These are phyloP conservation scores for Heliamphora exappendiculata DNA, from an alignment of 148 eudicot species.

Conservation along the genomic window DNA sequence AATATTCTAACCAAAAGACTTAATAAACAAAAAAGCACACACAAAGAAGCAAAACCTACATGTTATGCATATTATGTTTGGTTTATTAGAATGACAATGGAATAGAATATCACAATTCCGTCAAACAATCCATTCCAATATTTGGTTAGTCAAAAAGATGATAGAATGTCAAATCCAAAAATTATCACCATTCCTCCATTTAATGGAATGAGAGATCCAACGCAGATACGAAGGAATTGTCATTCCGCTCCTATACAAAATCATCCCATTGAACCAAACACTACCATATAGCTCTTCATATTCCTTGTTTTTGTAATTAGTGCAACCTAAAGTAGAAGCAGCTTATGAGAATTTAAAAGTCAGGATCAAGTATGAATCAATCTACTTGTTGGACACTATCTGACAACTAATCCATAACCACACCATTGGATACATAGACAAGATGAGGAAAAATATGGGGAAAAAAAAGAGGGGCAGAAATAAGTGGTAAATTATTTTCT, in stretches of 20 bases:
- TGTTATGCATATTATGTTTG: too few relatives aligned
- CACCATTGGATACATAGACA: neutral
- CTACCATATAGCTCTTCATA: neutral
- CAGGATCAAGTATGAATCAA: neutral
- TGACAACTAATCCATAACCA: neutral
- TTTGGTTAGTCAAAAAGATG: too few relatives aligned
- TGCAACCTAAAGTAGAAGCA: neutral
- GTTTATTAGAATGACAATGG: too few relatives aligned
- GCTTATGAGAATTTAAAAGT: neutral
- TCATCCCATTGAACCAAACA: too few relatives aligned
- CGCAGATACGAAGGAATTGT: too few relatives aligned
- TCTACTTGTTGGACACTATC: neutral
- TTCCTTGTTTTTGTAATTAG: neutral
- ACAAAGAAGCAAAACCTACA: neutral
- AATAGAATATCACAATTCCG: too few relatives aligned
- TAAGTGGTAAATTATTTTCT: neutral
- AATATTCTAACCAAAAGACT: neutral
- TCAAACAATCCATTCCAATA: too few relatives aligned
- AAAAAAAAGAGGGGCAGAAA: neutral
- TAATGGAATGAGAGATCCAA: too few relatives aligned
- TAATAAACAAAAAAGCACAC: neutral
- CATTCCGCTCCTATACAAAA: too few relatives aligned
- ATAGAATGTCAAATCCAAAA: too few relatives aligned
- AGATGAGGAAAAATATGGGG: neutral
- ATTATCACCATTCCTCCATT: too few relatives aligned